Evolutionary conservation across 768 basidiomycete genomes (phyloP), one percentile per base, ranked within the genome.

Genomic region (Leccinum subgranulosum): DNA sequence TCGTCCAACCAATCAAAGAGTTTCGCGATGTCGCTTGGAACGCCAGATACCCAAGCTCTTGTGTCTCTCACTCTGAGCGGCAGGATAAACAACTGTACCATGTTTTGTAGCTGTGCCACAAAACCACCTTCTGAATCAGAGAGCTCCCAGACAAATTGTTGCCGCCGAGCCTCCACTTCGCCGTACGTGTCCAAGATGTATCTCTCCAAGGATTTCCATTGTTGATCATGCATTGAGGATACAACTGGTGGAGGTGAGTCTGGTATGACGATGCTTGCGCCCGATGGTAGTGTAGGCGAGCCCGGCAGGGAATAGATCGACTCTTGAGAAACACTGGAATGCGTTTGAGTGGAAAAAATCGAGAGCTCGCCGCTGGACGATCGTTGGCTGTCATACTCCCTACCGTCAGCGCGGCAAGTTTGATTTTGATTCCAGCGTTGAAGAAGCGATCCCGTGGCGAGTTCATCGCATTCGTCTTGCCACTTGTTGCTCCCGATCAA

Each of bases 1-100:
- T 92, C 91, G 62, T 95, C 92, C 51, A 95, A 74, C 87, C 90
- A 92, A 70, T 94, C 92, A 59, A 98, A 85, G 21, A 94, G 77
- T 11, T 84, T 82, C 1, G 85, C 79, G 12, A 93, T 78, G 34
- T 85, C 80, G 2, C 75, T 60, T 1, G 93, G 92, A 17, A 98
- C 81, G 17, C 93, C 93, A 1, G 83, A 75, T 36, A 96, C 87
- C 92, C 94, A 97, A 2, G 76, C 68, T 52, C 84, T 84, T 49
- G 80, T 85, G 62, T 87, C 81, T 59, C 86, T 83, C 3, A 83
- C 78, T 8, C 91, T 86, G 9, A 97, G 79, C 0, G 94, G 94
- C 5, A 84, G 75, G 28, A 94, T 81, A 68, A 94, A 94, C 6
- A 88, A 71, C n/a, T 78, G 74, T 12, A 93, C 75, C 60, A 91